These are phyloP conservation scores for Pleurotus eryngii DNA, from an alignment of 768 basidiomycete species.

Conservation along the genomic window DNA sequence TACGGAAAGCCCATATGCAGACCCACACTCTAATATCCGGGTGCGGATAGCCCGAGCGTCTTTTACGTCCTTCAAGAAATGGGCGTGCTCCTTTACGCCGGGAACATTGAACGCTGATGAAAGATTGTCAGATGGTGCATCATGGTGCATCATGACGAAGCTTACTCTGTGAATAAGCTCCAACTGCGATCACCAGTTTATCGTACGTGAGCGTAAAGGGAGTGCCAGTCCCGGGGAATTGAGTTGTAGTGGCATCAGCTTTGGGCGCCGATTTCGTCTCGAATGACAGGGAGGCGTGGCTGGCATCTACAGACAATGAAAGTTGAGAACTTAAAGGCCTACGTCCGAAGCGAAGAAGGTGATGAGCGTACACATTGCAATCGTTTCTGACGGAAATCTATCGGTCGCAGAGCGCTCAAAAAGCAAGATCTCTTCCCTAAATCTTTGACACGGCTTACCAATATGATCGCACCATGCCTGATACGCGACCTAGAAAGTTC, in stretches of 20 bases:
- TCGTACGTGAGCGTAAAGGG: constrained; percentile 68
- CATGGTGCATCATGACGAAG: neutral
- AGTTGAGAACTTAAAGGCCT: neutral
- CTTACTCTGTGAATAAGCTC: constrained; percentile 82
- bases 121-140: neutral
- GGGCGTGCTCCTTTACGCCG: constrained; percentile 77
- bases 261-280: constrained; percentile 16
- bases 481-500: constrained; percentile 45
- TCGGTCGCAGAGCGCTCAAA: neutral
- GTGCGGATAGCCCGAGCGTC: constrained; percentile 71
- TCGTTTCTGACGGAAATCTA: constrained; percentile 60
- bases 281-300: constrained; percentile 44
- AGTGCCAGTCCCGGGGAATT: constrained; percentile 20
- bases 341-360: no score
- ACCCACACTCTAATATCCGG: constrained; percentile 69
- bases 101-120: constrained; percentile 61
- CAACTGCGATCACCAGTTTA: constrained; percentile 81
- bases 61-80: constrained; percentile 78
- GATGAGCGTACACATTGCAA: constrained; percentile 52
- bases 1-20: constrained; percentile 45
- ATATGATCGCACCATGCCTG: constrained; percentile 79
- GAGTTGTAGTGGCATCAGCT: constrained; percentile 10
- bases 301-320: constrained; percentile 44
- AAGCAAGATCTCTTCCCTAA: neutral
- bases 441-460: constrained; percentile 30